These are phyloP conservation scores for Neltuma alba DNA, from an alignment of 306 rosid species.

Conservation along the genomic window DNA sequence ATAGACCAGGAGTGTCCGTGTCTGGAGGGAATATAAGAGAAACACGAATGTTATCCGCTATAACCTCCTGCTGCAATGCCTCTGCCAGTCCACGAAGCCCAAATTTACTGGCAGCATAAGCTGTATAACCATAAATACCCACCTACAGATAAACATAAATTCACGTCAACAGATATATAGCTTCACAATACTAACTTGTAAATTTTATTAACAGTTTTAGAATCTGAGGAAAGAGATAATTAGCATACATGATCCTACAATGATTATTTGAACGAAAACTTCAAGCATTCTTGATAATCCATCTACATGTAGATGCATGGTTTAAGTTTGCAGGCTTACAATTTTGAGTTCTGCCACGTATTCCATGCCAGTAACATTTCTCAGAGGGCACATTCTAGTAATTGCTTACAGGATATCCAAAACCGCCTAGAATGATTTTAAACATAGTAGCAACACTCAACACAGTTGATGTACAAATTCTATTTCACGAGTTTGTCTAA, in stretches of 20 bases:
- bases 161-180: slow-evolving; percentile 20
- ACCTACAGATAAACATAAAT: slow-evolving; percentile 51
- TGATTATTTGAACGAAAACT: background rate
- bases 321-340: background rate
- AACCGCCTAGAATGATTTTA: too few species aligned
- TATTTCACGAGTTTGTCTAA: background rate
- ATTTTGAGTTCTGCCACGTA: background rate
- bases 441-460: background rate
- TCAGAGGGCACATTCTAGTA: too few species aligned
- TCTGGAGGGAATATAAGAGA: slow-evolving; percentile 92
- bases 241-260: background rate
- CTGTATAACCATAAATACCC: slow-evolving; percentile 89
- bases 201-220: background rate
- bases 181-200: background rate
- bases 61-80: slow-evolving; percentile 90
- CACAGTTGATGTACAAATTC: background rate
- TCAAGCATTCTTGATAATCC: background rate
- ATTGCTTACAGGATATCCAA: too few species aligned
- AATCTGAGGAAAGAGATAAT: background rate
- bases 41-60: slow-evolving; percentile 72
- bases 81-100: slow-evolving; percentile 92
- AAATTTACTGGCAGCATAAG: slow-evolving; percentile 89
- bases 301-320: background rate
- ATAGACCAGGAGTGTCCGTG: slow-evolving; percentile 85
- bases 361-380: background rate